Evolutionary conservation across 2,329 filamentous ascomycete genomes (phyloP).

Genomic region (Curvularia eragrostidis): DNA sequence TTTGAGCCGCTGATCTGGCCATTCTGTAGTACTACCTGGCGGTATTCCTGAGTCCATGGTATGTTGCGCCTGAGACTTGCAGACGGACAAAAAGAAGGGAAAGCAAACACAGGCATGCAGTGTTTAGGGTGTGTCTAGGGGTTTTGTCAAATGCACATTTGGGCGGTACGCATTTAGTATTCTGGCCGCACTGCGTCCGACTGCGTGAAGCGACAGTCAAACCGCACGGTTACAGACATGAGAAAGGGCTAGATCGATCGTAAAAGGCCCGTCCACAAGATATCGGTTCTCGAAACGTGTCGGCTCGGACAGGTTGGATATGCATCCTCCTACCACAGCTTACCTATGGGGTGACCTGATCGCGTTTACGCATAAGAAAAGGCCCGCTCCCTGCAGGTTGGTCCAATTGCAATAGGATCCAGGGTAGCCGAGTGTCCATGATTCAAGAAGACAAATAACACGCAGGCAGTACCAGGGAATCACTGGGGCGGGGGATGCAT

Average conservation of each 20-base stretch:
- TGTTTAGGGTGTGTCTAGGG: constrained; percentile 4
- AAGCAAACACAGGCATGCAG: constrained; percentile 3
- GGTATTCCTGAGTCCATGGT: constrained; percentile 18
- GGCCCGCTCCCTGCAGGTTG: constrained; percentile 15
- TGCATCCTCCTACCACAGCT: constrained; percentile 7
- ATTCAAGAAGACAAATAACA: constrained; percentile 6
- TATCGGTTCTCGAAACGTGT: constrained; percentile 12
- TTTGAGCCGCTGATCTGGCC: constrained; percentile 31
- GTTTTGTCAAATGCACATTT: constrained; percentile 7
- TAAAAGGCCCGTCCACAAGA: constrained; percentile 11
- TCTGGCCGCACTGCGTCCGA: constrained; percentile 4
- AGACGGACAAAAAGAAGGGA: constrained; percentile 4
- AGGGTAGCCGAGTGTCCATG: constrained; percentile 2
- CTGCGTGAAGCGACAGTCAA: constrained; percentile 8
- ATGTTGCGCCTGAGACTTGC: not conserved
- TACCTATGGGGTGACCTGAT: constrained; percentile 8
- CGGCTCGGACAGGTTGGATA: constrained; percentile 2
- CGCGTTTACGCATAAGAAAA: constrained; percentile 21
- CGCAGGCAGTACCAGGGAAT: constrained; percentile 2
- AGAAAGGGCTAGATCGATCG: constrained; percentile 12
- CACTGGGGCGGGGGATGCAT: not conserved
- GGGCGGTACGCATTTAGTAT: constrained; percentile 7
- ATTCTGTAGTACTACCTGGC: constrained; percentile 25
- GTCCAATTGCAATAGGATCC: constrained; percentile 8
- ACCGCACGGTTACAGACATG: constrained; percentile 5